Evolutionary conservation across 495 filamentous ascomycete species (phyloP).

Genomic region (Hypoxylon lienhwacheense): DNA sequence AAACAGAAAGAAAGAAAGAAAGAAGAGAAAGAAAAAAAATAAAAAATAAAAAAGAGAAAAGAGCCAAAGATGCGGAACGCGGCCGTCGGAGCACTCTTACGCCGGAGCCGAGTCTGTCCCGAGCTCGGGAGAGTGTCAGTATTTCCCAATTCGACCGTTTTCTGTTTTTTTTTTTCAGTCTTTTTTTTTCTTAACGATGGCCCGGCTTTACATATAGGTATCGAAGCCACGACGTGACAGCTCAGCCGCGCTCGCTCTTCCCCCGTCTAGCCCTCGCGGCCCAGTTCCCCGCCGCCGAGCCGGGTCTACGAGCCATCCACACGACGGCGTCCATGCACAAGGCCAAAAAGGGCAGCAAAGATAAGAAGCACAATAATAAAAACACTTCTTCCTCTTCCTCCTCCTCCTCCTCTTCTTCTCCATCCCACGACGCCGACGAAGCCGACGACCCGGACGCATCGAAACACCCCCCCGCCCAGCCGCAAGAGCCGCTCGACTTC

Average conservation of each 20-base stretch:
- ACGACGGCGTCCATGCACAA: background rate
- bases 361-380: background rate
- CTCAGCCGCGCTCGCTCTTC: background rate
- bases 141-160: slow-evolving; percentile 25
- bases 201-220: no score
- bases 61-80: slow-evolving; percentile 13
- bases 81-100: slow-evolving; percentile 24
- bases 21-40: background rate
- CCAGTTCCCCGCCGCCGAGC: background rate
- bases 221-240: slow-evolving; percentile 22
- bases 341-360: slow-evolving; percentile 1
- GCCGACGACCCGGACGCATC: slow-evolving; percentile 20
- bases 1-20: no score
- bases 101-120: slow-evolving; percentile 10
- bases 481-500: slow-evolving; percentile 69
- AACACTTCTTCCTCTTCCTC: background rate
- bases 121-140: slow-evolving; percentile 19
- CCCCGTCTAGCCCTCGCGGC: background rate
- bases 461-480: slow-evolving; percentile 34
- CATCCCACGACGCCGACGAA: background rate
- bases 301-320: background rate
- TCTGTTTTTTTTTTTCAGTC: no score
- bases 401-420: no score
- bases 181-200: no score
- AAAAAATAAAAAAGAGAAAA: background rate